These are phyloP conservation scores for Mortierella sp. DNA, from an alignment of 371 early-diverging fungal genomes.

Conservation along the genomic window DNA sequence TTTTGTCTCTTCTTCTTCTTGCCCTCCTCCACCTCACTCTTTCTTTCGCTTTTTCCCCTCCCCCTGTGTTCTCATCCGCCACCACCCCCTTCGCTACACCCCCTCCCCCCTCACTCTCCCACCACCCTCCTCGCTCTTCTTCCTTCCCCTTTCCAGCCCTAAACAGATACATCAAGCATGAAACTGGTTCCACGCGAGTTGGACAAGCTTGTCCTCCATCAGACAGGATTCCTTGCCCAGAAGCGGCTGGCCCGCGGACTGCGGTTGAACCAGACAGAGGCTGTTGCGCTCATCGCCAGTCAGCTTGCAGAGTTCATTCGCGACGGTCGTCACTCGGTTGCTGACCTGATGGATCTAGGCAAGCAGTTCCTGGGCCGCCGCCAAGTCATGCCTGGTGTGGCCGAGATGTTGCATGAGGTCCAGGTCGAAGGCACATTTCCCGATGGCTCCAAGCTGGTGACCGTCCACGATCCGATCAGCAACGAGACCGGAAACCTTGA, in stretches of 20 bases:
- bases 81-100: not conserved
- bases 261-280: slow-evolving; percentile 86
- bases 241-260: slow-evolving; percentile 88
- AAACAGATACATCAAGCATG: slow-evolving; percentile 67
- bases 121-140: slow-evolving; percentile 6
- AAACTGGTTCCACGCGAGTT: slow-evolving; percentile 87
- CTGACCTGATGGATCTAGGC: slow-evolving; percentile 89
- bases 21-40: not conserved
- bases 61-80: not conserved
- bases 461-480: slow-evolving; percentile 90
- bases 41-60: not conserved
- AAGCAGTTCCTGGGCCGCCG: slow-evolving; percentile 87
- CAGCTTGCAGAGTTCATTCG: slow-evolving; percentile 88
- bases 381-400: slow-evolving; percentile 81
- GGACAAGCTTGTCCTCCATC: slow-evolving; percentile 87
- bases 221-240: slow-evolving; percentile 90
- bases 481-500: slow-evolving; percentile 82
- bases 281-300: slow-evolving; percentile 86
- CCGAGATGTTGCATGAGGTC: slow-evolving; percentile 78
- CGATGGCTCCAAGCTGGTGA: slow-evolving; percentile 92
- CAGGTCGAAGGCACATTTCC: slow-evolving; percentile 92
- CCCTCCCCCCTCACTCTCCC: not conserved
- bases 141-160: slow-evolving; percentile 46
- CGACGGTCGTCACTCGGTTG: slow-evolving; percentile 87
- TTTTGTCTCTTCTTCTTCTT: not conserved